A percentile compares a stretch with the other conserved stretches of the same genome.
These are phyloP conservation scores for Rhodocollybia butyracea DNA, from an alignment of 768 basidiomycete species.

Conservation along the genomic window DNA sequence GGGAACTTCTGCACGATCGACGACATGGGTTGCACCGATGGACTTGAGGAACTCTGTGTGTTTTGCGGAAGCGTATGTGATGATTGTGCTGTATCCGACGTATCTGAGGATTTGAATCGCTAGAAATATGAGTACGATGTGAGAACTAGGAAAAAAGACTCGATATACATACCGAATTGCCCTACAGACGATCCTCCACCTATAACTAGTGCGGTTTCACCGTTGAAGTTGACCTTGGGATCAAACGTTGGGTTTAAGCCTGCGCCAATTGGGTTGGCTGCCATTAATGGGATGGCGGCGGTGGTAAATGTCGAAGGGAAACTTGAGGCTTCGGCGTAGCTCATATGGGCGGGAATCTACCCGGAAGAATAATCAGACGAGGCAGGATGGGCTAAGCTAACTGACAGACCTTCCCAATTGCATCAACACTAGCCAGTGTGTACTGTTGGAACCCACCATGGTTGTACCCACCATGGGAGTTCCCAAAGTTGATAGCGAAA, in stretches of 20 bases:
- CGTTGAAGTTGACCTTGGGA: constrained; percentile 36
- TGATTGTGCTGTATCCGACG: constrained; percentile 15
- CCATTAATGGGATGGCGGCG: constrained; percentile 49
- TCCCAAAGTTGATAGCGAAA: constrained; percentile 34
- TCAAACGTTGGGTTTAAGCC: constrained; percentile 39
- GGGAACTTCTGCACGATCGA: constrained; percentile 12
- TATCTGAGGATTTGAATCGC: constrained; percentile 15
- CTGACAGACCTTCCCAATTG: constrained; percentile 35
- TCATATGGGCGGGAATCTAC: constrained; percentile 44
- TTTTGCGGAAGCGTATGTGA: constrained; percentile 14
- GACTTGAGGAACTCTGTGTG: constrained; percentile 14
- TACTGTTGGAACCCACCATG: constrained; percentile 44
- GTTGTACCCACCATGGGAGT: constrained; percentile 32
- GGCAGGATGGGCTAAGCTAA: constrained; percentile 7
- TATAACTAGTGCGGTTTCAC: constrained; percentile 42
- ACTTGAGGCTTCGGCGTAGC: constrained; percentile 47
- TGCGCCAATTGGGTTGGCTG: constrained; percentile 31
- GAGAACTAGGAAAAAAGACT: constrained; percentile 11
- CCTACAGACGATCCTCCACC: constrained; percentile 49
- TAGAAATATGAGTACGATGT: background rate
- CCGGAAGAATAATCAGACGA: background rate
- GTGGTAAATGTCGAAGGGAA: constrained; percentile 46
- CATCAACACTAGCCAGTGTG: constrained; percentile 28
- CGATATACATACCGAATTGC: constrained; percentile 27
- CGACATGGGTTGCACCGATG: constrained; percentile 17